Conservation (phyloP, 1,139 yeast genomes). For the Saccharomyces hybrid region DNA sequence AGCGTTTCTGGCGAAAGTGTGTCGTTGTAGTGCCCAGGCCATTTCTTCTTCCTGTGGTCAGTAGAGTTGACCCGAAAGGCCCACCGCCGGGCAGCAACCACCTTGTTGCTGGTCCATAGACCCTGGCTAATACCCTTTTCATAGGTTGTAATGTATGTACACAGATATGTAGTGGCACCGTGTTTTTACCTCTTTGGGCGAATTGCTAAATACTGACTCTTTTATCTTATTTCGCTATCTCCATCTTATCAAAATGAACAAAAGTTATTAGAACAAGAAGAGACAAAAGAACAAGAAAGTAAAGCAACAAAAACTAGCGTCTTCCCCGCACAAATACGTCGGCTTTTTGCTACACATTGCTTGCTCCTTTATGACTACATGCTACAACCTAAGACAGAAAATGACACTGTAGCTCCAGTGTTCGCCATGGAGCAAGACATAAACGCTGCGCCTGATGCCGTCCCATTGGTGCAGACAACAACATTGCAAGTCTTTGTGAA, state of each 20-base stretch:
- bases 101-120: neutral
- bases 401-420: slow-evolving; percentile 14
- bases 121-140: no score
- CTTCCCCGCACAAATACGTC: neutral
- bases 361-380: neutral
- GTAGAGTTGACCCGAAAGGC: neutral
- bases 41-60: neutral
- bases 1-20: neutral
- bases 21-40: neutral
- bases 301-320: neutral
- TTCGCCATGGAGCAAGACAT: slow-evolving; percentile 32
- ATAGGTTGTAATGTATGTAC: neutral
- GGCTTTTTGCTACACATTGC: neutral
- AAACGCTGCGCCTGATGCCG: slow-evolving; percentile 26
- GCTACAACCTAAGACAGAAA: neutral
- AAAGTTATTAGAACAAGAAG: neutral
- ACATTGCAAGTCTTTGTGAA: slow-evolving; percentile 31
- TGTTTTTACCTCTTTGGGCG: neutral
- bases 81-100: neutral
- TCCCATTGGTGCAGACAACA: slow-evolving; percentile 32
- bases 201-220: neutral
- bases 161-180: neutral
- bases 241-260: neutral
- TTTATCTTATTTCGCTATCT: neutral
- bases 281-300: neutral